Percentiles rank a stretch among this genome's conserved stretches.
Evolutionary conservation across 768 basidiomycete genomes (phyloP).

Genomic region (Fomitopsis pulvina): DNA sequence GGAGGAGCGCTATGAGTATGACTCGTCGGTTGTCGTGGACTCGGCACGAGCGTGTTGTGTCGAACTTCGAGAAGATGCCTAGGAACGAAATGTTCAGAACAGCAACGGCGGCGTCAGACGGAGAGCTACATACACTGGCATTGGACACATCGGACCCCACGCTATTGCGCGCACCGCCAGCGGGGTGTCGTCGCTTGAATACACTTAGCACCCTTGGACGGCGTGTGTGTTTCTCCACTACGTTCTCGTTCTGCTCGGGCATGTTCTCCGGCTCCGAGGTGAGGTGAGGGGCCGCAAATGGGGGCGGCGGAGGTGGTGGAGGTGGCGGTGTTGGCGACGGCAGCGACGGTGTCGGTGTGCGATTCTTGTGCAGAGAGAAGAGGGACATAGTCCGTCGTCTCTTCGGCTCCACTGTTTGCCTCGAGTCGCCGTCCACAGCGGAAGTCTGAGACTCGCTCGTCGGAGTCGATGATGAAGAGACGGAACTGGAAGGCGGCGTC

Average conservation of each 20-base stretch:
- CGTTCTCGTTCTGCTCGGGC: not conserved
- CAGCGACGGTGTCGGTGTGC: too few species aligned
- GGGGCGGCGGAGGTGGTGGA: not conserved
- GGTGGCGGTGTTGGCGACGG: not conserved
- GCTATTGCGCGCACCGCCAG: conserved; percentile 14
- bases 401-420: not conserved
- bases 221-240: not conserved
- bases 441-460: not conserved
- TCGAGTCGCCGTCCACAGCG: not conserved
- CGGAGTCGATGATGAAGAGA: not conserved
- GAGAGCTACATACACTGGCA: not conserved
- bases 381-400: not conserved
- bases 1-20: not conserved
- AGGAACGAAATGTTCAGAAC: not conserved
- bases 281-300: conserved; percentile 11
- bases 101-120: not conserved
- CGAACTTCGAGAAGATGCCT: not conserved
- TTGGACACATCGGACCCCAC: conserved; percentile 14
- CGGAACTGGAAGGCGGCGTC: not conserved
- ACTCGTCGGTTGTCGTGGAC: not conserved
- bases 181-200: conserved; percentile 18
- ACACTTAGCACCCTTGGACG: conserved; percentile 16
- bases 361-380: conserved; percentile 1
- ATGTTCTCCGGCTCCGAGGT: conserved; percentile 12
- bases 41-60: not conserved